Evolutionary conservation across 345 rosid species (phyloP).

Genomic region (Melaleuca alternifolia): DNA sequence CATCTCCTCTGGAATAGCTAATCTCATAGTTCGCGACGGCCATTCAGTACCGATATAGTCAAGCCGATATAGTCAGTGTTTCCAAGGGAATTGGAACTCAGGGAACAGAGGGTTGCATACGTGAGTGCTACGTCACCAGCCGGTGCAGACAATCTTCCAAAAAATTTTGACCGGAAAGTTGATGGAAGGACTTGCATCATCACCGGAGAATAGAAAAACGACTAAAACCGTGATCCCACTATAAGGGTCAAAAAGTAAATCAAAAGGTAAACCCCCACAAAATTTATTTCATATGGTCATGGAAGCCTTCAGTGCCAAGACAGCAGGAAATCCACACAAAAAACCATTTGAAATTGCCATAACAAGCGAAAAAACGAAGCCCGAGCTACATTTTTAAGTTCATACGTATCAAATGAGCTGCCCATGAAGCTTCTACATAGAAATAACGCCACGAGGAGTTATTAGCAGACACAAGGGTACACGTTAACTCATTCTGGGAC

Average conservation of each 20-base stretch:
- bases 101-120: no score
- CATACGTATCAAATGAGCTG: no score
- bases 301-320: background rate
- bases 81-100: no score
- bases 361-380: background rate
- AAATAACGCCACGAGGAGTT: background rate
- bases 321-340: background rate
- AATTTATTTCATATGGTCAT: background rate
- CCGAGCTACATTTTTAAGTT: background rate
- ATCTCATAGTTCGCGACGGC: background rate
- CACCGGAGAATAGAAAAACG: no score
- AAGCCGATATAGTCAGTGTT: no score
- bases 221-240: no score
- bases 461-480: background rate
- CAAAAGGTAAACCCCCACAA: background rate
- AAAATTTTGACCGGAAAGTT: no score
- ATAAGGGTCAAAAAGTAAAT: no score
- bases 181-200: no score
- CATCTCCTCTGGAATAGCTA: slow-evolving; percentile 20
- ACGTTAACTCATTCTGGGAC: background rate
- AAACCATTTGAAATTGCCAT: background rate
- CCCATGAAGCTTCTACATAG: background rate
- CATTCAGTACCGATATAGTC: background rate
- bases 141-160: no score
- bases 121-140: no score